Base-by-base conservation (phyloP, 75 land plant species). In the Selaginella moellendorffii region DNA sequence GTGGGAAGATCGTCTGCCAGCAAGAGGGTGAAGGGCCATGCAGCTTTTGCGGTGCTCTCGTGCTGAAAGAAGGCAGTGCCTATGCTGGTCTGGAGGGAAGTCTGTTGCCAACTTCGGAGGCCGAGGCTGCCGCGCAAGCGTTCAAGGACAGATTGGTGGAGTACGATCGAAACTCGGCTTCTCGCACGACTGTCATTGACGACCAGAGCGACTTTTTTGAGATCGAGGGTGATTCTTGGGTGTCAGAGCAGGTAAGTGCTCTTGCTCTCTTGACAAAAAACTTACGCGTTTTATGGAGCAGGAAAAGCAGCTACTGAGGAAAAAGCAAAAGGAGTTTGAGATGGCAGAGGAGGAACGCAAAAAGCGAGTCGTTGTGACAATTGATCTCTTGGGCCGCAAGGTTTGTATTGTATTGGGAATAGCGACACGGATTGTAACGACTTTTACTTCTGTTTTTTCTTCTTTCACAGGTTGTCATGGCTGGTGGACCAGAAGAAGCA, bases 131-230 rank as follows among this genome's bases (percentile, higher is more conserved):
- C 29, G 97, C 93, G 52, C 88, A 84, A 66, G 93, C 81, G 14
- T 90, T 78, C 71, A 84, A 86, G 53, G 83, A 90, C 54, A 78
- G 88, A 69, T 85, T 90, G 65, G 85, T 87, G 29, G 88, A 87
- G 2, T 87, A 80, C 81, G 97, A 87, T 74, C 74, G 97, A 24
- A 80, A 85, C 52, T 69, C 97, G 51, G 80, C 97, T 25, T 82
- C 82, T 20, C 79, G 97, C 24, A 90, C 88, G 10, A 80, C 81
- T 28, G 97, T 90, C 46, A 90, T 90, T 66, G 93, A 87, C 77
- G 97, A 90, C 68, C 93, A 90, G 72, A 87, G 97, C 74, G 97
- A 90, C 63, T 90, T 87, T 68, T 90, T 88, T 67, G 83, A 84
- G 26, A 66, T 82, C 63, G 96, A 90, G 56, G 88, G 81, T 27